Percentiles rank a stretch among this genome's conserved stretches.
Conservation (phyloP, 306 rosid genomes). For the Alnus glutinosa region DNA sequence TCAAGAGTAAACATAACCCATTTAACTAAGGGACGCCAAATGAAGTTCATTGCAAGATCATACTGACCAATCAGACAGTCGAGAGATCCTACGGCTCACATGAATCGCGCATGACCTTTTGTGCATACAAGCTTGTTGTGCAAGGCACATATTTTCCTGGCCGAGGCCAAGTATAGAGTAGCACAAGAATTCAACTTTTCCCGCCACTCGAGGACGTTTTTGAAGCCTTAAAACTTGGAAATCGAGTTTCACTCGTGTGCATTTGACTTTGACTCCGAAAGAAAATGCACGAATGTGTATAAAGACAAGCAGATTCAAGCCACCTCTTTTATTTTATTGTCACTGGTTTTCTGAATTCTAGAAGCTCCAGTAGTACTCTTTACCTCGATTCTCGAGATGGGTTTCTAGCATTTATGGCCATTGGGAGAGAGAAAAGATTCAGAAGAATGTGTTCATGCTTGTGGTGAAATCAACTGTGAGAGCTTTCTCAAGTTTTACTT, state of each 20-base stretch:
- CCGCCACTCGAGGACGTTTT: constrained; percentile 59
- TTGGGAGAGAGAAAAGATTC: constrained; percentile 8
- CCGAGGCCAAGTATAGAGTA: constrained; percentile 43
- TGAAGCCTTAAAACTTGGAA: constrained; percentile 73
- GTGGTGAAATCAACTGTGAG: constrained; percentile 15
- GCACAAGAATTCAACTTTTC: constrained; percentile 56
- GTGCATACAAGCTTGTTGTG: constrained; percentile 37
- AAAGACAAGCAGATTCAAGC: constrained; percentile 39
- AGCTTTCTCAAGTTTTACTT: constrained; percentile 27
- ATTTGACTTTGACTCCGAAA: constrained; percentile 62
- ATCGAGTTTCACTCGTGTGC: constrained; percentile 83
- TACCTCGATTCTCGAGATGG: constrained; percentile 30
- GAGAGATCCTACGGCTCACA: not conserved
- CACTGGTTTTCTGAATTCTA: constrained; percentile 31
- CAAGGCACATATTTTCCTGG: constrained; percentile 54
- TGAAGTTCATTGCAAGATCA: too few relatives aligned
- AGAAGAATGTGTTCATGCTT: constrained; percentile 16
- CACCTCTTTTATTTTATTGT: constrained; percentile 37
- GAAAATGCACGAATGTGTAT: constrained; percentile 48
- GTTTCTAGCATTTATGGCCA: constrained; percentile 32
- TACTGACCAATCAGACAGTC: not conserved
- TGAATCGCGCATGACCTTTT: not conserved
- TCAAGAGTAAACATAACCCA: too few relatives aligned
- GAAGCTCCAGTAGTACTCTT: constrained; percentile 13
- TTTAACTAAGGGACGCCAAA: too few relatives aligned